Conservation (phyloP, 495 filamentous ascomycete genomes). For the Hypoxylon subgilvum region DNA sequence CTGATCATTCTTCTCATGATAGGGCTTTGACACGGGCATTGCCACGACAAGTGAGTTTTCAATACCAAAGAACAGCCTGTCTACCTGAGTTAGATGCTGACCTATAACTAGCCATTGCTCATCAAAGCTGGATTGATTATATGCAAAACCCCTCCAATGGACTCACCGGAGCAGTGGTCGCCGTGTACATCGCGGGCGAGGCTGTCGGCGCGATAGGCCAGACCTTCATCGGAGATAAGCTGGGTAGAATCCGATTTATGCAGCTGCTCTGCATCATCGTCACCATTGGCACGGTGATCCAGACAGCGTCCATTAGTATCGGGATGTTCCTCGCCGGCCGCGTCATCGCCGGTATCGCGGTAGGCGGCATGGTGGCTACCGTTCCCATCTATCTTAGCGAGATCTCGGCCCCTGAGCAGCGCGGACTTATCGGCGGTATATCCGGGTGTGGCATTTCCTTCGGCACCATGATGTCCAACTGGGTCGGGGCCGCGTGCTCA, state of each 20-base stretch:
- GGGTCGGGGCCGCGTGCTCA: conserved; percentile 64
- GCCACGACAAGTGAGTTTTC: conserved; percentile 61
- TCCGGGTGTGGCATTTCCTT: conserved; percentile 65
- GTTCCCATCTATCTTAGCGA: conserved; percentile 66
- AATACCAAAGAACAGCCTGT: not conserved
- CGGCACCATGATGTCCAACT: conserved; percentile 64
- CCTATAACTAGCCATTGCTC: conserved; percentile 58
- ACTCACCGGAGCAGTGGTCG: conserved; percentile 64
- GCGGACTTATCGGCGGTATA: conserved; percentile 64
- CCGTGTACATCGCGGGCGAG: conserved; percentile 67
- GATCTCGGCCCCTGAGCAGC: conserved; percentile 59
- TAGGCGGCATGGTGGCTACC: conserved; percentile 62
- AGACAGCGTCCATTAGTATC: conserved; percentile 63
- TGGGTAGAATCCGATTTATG: conserved; percentile 66
- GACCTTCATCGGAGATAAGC: conserved; percentile 59
- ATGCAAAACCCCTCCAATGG: conserved; percentile 61
- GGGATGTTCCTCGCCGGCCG: conserved; percentile 67
- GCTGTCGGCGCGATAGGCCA: conserved; percentile 60
- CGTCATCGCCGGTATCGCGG: conserved; percentile 60
- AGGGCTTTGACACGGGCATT: conserved; percentile 66
- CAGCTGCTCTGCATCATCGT: conserved; percentile 63
- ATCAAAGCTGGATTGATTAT: conserved; percentile 65
- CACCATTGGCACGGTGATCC: conserved; percentile 62
- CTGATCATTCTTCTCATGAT: conserved; percentile 3
- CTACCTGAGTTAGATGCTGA: not conserved